These are phyloP conservation scores for Triticum aestivum DNA, from an alignment of 176 grass and related monocot species.

Conservation along the genomic window IWGSC_CS_RefSeq_v2.1 NC_057806.1:687749525-687750024, in stretches of 20 bases:
- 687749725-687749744: neutral
- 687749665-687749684: neutral
- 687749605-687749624: neutral
- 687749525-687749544: conserved; percentile 65
- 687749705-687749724: neutral
- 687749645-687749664: neutral
- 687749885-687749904: neutral
- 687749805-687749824: neutral
- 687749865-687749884: too few relatives aligned
- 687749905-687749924: neutral
- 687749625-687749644: neutral
- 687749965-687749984: neutral
- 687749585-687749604: neutral
- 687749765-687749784: neutral
- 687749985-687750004: conserved; percentile 5
- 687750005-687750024: too few relatives aligned
- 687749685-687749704: neutral
- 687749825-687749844: neutral
- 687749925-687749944: neutral
- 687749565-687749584: conserved; percentile 13
- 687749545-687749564: neutral
- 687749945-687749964: neutral
- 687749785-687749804: neutral
- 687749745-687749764: neutral
- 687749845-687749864: neutral